Evolutionary conservation across 1,139 yeast species (phyloP).

Genomic region (Yarrowia galli): DNA sequence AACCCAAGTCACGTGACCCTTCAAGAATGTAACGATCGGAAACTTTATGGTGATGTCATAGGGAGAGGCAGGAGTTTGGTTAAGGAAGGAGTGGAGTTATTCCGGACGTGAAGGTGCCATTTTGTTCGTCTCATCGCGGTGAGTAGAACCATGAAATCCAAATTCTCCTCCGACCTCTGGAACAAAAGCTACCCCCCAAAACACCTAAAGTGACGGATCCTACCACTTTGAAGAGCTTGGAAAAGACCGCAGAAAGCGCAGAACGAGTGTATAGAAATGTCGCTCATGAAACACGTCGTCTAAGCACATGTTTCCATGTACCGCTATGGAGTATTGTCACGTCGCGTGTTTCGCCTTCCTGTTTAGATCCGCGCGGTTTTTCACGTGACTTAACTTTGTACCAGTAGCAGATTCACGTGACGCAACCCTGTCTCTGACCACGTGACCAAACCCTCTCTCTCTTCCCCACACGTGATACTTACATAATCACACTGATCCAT

Average conservation of each 20-base stretch:
- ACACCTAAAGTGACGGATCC: background rate
- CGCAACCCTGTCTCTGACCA: background rate
- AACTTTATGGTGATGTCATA: no score
- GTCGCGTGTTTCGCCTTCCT: background rate
- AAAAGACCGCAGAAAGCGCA: no score
- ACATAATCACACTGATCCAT: constrained; percentile 10
- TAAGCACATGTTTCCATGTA: background rate
- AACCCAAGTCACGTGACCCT: no score
- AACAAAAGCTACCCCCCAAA: background rate
- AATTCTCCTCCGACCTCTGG: background rate
- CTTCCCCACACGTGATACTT: background rate
- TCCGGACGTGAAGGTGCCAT: background rate
- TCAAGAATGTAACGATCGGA: no score
- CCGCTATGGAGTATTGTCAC: background rate
- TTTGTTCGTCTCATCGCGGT: background rate
- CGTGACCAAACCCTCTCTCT: constrained; percentile 15
- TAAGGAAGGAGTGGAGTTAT: background rate
- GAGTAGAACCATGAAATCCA: background rate
- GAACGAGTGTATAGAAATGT: background rate
- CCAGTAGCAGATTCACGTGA: constrained; percentile 3
- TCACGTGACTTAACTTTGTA: background rate
- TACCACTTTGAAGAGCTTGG: background rate
- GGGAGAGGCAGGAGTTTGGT: background rate
- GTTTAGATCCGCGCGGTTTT: no score
- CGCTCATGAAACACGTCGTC: constrained; percentile 15